These are phyloP conservation scores for Spergularia azorica DNA, from an alignment of 179 eudicot genomes.

Conservation along the genomic window DNA sequence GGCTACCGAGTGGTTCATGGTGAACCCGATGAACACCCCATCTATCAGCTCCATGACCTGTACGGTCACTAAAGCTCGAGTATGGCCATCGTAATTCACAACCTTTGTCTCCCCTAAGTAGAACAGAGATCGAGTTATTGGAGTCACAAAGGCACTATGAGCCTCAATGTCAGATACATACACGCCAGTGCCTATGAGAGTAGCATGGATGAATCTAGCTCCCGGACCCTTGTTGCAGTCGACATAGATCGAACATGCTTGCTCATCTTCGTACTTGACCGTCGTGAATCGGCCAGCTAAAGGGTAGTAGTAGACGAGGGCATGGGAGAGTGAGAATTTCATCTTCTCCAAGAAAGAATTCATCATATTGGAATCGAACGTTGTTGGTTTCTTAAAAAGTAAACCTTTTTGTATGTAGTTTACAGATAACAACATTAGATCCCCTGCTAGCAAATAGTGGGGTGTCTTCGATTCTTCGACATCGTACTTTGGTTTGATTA, in stretches of 20 bases:
- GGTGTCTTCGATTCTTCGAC: not conserved
- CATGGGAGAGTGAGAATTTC: not conserved
- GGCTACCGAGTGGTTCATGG: too few relatives aligned
- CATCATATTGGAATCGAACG: not conserved
- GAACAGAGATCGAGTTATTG: not conserved
- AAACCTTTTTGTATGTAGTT: not conserved
- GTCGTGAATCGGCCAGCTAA: not conserved
- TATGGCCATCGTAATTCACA: conserved; percentile 12
- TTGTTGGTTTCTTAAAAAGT: not conserved
- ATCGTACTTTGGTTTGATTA: conserved; percentile 8
- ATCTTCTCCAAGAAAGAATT: not conserved
- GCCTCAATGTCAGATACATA: not conserved
- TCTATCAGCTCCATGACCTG: conserved; percentile 16
- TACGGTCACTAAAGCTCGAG: conserved; percentile 6
- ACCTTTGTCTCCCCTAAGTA: conserved; percentile 1
- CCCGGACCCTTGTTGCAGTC: conserved; percentile 2
- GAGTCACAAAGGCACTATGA: not conserved
- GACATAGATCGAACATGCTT: not conserved
- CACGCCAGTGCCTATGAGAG: too few relatives aligned
- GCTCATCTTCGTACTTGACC: conserved; percentile 1
- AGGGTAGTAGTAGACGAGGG: conserved; percentile 6
- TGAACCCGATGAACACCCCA: not conserved
- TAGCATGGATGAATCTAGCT: not conserved
- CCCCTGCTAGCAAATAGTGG: not conserved
- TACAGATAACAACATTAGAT: not conserved